Evolutionary conservation across 2,329 filamentous ascomycete species (phyloP).

Genomic region (Apiospora sp.): DNA sequence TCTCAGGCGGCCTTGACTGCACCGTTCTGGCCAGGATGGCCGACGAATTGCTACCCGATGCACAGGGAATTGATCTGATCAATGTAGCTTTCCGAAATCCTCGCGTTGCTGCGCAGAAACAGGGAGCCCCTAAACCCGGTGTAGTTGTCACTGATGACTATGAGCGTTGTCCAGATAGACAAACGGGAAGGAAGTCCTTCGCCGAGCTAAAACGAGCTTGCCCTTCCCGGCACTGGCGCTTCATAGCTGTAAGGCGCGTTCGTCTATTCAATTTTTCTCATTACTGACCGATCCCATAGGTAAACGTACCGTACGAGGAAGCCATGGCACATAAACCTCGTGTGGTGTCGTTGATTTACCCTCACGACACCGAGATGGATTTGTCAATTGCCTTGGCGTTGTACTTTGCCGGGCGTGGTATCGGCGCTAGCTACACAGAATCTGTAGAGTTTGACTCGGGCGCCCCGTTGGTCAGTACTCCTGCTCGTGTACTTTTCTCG

Average conservation of each 20-base stretch:
- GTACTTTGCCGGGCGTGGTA: constrained; percentile 90
- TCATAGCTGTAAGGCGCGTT: constrained; percentile 69
- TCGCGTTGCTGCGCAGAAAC: constrained; percentile 67
- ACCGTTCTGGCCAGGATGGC: constrained; percentile 83
- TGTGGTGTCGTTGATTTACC: constrained; percentile 82
- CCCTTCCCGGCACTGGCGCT: constrained; percentile 78
- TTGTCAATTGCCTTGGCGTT: constrained; percentile 91
- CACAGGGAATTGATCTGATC: constrained; percentile 82
- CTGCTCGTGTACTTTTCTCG: constrained; percentile 85
- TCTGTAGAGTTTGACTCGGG: constrained; percentile 36
- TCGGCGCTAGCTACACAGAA: constrained; percentile 55
- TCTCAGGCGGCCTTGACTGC: constrained; percentile 95
- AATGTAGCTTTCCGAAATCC: constrained; percentile 99
- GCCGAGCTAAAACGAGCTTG: constrained; percentile 77
- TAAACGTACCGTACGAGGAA: constrained; percentile 84
- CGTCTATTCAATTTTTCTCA: no score
- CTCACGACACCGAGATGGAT: constrained; percentile 99
- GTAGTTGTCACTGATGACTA: constrained; percentile 57
- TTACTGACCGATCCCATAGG: constrained; percentile 45
- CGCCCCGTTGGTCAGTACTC: constrained; percentile 54
- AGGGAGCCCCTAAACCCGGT: constrained; percentile 40
- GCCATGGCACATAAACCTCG: constrained; percentile 71
- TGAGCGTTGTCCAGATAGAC: constrained; percentile 87
- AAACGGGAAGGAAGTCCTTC: constrained; percentile 83
- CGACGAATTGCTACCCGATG: constrained; percentile 75